Conservation (phyloP, 768 basidiomycete genomes). For the Galerina marginata region DNA sequence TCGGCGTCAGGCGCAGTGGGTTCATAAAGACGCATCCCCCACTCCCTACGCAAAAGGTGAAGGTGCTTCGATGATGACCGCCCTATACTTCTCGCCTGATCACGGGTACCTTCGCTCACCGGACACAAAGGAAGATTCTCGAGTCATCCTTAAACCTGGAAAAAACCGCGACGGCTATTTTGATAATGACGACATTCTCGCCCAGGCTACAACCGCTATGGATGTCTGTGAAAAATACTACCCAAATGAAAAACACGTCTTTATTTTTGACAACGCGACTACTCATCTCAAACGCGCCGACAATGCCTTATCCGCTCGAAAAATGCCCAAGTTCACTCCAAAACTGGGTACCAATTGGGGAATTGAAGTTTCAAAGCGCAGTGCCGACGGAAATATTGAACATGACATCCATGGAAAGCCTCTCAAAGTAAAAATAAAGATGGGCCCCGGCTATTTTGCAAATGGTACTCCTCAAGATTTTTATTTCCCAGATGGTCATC, state of each 20-base stretch:
- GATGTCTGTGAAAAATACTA: conserved; percentile 27
- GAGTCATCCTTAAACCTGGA: conserved; percentile 28
- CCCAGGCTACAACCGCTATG: conserved; percentile 29
- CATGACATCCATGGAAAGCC: conserved; percentile 33
- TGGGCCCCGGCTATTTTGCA: conserved; percentile 30
- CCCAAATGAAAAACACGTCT: conserved; percentile 34
- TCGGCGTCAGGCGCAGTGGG: conserved; percentile 31
- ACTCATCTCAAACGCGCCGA: conserved; percentile 39
- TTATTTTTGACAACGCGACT: conserved; percentile 35
- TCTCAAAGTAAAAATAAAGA: conserved; percentile 31
- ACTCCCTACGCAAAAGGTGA: conserved; percentile 42
- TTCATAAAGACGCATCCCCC: conserved; percentile 29
- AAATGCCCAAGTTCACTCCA: conserved; percentile 37
- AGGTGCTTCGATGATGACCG: conserved; percentile 44
- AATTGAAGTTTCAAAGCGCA: conserved; percentile 20
- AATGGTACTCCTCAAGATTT: conserved; percentile 33
- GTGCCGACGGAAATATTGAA: conserved; percentile 24
- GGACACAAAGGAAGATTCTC: conserved; percentile 18
- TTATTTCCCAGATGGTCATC: conserved; percentile 35
- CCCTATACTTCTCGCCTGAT: conserved; percentile 41
- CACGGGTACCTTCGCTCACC: conserved; percentile 24
- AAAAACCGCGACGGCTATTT: conserved; percentile 37
- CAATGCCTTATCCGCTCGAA: conserved; percentile 34
- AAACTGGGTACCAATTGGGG: conserved; percentile 24
- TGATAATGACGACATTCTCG: conserved; percentile 34